phyloP scores from a whole-genome alignment of 768 basidiomycete genomes.

The Favolaschia claudopus region DNA sequence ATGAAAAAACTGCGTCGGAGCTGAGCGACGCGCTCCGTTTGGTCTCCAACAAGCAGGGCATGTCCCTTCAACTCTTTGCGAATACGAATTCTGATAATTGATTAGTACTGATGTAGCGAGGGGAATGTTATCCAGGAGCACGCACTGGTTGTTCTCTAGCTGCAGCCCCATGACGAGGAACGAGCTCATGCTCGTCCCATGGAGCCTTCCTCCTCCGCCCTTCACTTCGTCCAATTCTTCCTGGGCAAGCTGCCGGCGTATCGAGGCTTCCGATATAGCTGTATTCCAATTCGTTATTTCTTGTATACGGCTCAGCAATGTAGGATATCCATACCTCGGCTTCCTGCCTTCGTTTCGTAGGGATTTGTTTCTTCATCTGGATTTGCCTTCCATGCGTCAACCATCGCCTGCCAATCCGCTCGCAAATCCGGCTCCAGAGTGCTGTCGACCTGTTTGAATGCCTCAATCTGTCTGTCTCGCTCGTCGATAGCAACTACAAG shows the following conservation, averaged over 20 bases:
- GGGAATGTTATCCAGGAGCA: background rate
- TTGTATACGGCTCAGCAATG: no score
- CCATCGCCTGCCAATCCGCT: background rate
- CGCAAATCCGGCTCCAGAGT: background rate
- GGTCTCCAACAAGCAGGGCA: no score
- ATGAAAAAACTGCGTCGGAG: background rate
- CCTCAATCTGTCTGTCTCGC: slow-evolving; percentile 3
- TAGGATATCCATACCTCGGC: background rate
- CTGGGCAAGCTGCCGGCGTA: no score
- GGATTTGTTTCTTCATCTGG: background rate
- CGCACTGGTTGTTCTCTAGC: slow-evolving; percentile 2
- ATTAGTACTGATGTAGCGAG: no score
- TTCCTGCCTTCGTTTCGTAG: background rate
- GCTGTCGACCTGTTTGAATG: background rate
- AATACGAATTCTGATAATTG: background rate
- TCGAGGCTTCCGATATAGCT: no score
- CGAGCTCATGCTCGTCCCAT: no score
- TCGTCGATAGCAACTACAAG: slow-evolving; percentile 16
- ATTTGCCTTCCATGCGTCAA: slow-evolving; percentile 11
- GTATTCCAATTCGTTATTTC: no score
- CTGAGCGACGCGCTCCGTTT: background rate
- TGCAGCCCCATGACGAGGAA: no score
- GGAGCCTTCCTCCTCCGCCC: no score
- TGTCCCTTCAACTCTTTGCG: background rate
- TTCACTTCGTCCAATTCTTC: no score